These are phyloP conservation scores for Sporothrix humicola DNA, from an alignment of 2,329 filamentous ascomycete genomes.

Conservation along the genomic window DNA sequence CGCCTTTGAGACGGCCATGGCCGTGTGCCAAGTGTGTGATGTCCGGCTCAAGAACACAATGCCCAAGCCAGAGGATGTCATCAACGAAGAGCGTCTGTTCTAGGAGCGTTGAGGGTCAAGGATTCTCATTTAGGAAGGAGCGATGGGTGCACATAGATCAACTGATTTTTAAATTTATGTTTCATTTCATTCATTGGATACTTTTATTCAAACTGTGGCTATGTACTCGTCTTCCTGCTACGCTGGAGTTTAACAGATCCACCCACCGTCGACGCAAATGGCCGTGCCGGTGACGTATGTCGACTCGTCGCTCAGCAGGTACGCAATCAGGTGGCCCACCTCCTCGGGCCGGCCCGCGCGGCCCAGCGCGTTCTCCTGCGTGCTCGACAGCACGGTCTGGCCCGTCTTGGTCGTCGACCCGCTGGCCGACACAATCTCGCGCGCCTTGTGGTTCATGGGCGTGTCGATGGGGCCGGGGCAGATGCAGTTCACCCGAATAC, in stretches of 20 bases:
- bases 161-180: background rate
- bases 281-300: constrained; percentile 37
- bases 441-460: constrained; percentile 30
- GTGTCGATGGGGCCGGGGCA: constrained; percentile 34
- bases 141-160: background rate
- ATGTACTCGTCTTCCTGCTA: background rate
- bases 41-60: constrained; percentile 39
- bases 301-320: constrained; percentile 37
- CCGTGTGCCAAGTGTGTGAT: constrained; percentile 36
- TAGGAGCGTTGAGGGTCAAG: background rate
- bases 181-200: background rate
- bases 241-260: constrained; percentile 33
- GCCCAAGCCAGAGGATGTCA: constrained; percentile 40
- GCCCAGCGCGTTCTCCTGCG: constrained; percentile 33
- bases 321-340: constrained; percentile 34
- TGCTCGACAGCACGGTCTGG: constrained; percentile 29
- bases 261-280: constrained; percentile 35
- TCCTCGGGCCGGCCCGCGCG: constrained; percentile 35
- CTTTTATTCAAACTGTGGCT: background rate
- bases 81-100: constrained; percentile 36
- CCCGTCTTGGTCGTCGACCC: constrained; percentile 1
- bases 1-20: constrained; percentile 34
- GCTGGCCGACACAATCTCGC: constrained; percentile 30
- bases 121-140: too few species aligned
- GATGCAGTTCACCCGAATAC: constrained; percentile 36